Evolutionary conservation across 2,329 filamentous ascomycete genomes (phyloP), one percentile per base, ranked within the genome.

Genomic region (Periconia macrospinosa): DNA sequence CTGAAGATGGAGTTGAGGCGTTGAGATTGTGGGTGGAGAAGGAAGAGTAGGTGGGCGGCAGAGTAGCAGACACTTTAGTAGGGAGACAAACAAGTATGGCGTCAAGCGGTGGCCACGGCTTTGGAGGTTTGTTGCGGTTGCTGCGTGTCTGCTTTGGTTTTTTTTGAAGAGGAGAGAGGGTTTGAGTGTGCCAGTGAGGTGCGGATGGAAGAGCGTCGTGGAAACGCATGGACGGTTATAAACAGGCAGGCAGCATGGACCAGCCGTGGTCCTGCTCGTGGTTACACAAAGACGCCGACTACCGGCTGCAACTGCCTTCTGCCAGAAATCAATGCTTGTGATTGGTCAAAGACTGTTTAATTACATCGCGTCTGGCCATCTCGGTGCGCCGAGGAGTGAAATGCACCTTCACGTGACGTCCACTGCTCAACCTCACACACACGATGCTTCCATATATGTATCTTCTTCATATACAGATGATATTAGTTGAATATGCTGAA

Each of bases 51-150:
- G 46, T 20, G 33, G 15, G n/a, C 7, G 19, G 46, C 23, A 42
- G 54, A 23, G 50, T 49, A 53, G 43, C 52, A 37, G 37, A 47
- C 17, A 52, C 47, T 59, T 61, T 59, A 59, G 55, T 62, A 58
- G 53, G 35, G 27, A 11, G 19, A 7, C n/a, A 33, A 47, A 44
- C 27, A 23, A 17, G 47, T 37, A 30, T 19, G 42, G 30, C 23
- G 23, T 27, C 23, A 27, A 27, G 23, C 40, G 37, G 30, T 30
- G 23, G 37, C 23, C 23, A 35, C 41, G 19, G 46, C 37, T 33
- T 42, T n/a, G 7, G 14, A 7, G 27, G 19, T 20, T 27, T 23
- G 42, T 11, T 44, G 15, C 27, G 19, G 20, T 27, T 23, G 42
- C 18, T 44, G 15, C 27, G 11, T 27, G 42, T 44, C 42, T 27